Evolutionary conservation across 140 eudicot genomes (phyloP).

Genomic region (Senecio squalidus): DNA sequence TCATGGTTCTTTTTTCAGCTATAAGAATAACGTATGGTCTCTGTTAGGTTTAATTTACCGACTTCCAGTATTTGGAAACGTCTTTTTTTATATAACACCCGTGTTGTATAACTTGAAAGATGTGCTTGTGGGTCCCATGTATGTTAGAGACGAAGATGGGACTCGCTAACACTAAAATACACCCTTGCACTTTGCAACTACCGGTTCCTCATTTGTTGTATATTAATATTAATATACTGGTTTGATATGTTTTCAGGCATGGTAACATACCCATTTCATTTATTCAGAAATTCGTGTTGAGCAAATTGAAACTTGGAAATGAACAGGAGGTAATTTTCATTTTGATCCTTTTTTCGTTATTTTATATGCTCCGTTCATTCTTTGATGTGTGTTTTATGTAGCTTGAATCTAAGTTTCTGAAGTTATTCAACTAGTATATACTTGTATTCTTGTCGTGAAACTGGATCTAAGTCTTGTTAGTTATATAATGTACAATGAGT

Average conservation of each 20-base stretch:
- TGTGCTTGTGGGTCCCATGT: conserved; percentile 5
- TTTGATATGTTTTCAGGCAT: conserved; percentile 48
- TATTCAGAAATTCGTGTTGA: conserved; percentile 66
- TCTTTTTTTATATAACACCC: neutral
- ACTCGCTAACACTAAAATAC: neutral
- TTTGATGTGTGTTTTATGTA: neutral
- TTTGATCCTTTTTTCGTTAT: neutral
- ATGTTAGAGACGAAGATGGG: neutral
- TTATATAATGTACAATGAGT: no score
- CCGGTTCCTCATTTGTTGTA: conserved; percentile 1
- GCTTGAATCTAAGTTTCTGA: neutral
- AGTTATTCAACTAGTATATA: neutral
- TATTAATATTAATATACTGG: conserved; percentile 2
- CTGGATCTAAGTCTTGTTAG: neutral
- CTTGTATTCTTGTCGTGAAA: neutral
- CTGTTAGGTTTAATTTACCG: neutral
- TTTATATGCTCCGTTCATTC: neutral
- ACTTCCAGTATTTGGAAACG: neutral
- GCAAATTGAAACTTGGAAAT: conserved; percentile 62
- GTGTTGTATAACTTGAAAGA: neutral
- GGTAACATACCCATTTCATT: conserved; percentile 55
- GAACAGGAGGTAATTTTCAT: conserved; percentile 55
- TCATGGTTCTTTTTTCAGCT: conserved; percentile 2
- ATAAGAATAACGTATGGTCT: neutral
- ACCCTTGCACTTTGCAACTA: neutral